phyloP scores from a whole-genome alignment of 805 yeast species.

The Ogataea nonfermentans region DNA sequence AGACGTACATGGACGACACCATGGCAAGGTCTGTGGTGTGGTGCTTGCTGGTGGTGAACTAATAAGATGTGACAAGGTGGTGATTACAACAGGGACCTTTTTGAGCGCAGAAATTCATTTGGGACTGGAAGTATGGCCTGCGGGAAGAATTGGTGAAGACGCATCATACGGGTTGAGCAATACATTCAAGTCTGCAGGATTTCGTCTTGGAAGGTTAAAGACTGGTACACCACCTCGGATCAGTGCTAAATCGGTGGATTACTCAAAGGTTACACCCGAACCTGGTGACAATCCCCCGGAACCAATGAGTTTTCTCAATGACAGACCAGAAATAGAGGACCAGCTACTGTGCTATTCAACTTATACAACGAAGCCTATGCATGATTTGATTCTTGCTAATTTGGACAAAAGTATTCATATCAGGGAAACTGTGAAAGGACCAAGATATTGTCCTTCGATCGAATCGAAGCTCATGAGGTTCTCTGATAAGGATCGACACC shows the following conservation, averaged over 20 bases:
- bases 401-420: slow-evolving; percentile 86
- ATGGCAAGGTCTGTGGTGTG: slow-evolving; percentile 64
- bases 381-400: slow-evolving; percentile 64
- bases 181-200: slow-evolving; percentile 75
- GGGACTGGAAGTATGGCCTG: slow-evolving; percentile 75
- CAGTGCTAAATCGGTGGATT: slow-evolving; percentile 69
- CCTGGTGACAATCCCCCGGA: slow-evolving; percentile 80
- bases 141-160: slow-evolving; percentile 91
- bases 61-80: slow-evolving; percentile 62
- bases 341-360: slow-evolving; percentile 78
- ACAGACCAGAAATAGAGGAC: slow-evolving; percentile 54
- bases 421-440: slow-evolving; percentile 91
- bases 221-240: slow-evolving; percentile 98
- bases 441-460: slow-evolving; percentile 95
- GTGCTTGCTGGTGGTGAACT: slow-evolving; percentile 66
- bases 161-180: slow-evolving; percentile 87
- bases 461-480: slow-evolving; percentile 86
- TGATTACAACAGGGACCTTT: slow-evolving; percentile 94
- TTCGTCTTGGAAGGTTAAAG: slow-evolving; percentile 81
- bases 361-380: slow-evolving; percentile 71
- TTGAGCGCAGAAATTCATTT: slow-evolving; percentile 92
- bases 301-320: slow-evolving; percentile 87
- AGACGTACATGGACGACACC: slow-evolving; percentile 38
- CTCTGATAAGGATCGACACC: slow-evolving; percentile 70
- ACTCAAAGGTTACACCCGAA: slow-evolving; percentile 59